Conservation (phyloP, 495 filamentous ascomycete species). For the Tuber borchii region DNA sequence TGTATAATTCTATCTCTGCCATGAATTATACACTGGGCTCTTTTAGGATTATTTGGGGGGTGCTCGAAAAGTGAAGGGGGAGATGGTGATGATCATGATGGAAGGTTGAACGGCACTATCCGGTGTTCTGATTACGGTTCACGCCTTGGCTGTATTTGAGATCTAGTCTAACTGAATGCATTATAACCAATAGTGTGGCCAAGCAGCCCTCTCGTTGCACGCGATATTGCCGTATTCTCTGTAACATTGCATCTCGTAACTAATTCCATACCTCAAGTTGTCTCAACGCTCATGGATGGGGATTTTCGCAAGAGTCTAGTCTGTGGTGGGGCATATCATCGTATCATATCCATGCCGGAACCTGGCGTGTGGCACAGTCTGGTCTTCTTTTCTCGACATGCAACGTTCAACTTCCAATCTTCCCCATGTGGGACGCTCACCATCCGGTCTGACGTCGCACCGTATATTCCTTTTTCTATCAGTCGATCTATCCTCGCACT, state of each 20-base stretch:
- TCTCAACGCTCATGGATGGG: not conserved
- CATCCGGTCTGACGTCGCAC: not conserved
- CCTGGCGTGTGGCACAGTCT: not conserved
- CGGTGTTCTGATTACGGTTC: not conserved
- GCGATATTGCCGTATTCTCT: not conserved
- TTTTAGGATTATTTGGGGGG: not conserved
- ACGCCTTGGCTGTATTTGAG: not conserved
- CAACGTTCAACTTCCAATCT: not conserved
- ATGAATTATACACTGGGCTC: not conserved
- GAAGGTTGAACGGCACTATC: not conserved
- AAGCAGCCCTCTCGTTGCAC: too few species aligned
- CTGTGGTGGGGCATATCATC: not conserved
- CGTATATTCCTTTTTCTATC: not conserved
- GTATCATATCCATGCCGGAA: not conserved
- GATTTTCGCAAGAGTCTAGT: not conserved
- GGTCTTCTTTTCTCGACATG: not conserved
- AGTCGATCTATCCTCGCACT: too few species aligned
- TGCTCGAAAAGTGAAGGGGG: not conserved
- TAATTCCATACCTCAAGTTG: not conserved
- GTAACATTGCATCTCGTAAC: not conserved
- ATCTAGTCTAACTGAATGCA: not conserved
- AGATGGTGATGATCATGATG: not conserved
- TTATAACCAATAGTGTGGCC: not conserved
- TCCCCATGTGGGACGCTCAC: slow-evolving; percentile 2
- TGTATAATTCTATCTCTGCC: not conserved